These are phyloP conservation scores for Volvox carteri DNA, from an alignment of 163 green algal genomes.

Conservation along the genomic window DNA sequence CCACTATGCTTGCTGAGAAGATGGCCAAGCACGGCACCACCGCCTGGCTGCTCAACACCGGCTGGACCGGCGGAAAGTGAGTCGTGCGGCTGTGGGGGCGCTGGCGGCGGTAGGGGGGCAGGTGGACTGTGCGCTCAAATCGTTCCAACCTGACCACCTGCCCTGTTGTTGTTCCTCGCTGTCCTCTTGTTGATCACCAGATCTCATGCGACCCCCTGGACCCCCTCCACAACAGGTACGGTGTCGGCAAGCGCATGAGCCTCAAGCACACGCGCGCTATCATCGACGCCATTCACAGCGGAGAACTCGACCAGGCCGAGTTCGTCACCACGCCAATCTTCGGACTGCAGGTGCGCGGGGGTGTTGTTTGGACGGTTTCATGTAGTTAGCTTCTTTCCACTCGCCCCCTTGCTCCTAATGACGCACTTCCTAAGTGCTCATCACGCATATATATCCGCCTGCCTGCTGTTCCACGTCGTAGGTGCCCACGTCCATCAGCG, in stretches of 20 bases:
- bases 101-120: too few species aligned
- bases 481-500: constrained; percentile 58
- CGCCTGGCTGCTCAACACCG: constrained; percentile 96
- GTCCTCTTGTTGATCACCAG: too few species aligned
- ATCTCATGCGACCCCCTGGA: too few species aligned
- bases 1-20: constrained; percentile 94
- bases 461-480: not conserved
- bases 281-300: constrained; percentile 96
- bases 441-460: not conserved
- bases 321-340: constrained; percentile 88
- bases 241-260: constrained; percentile 93
- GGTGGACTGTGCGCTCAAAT: too few species aligned
- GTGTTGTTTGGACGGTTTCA: too few species aligned
- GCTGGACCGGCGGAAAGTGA: constrained; percentile 87
- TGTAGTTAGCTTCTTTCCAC: too few species aligned
- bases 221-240: too few species aligned
- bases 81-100: too few species aligned
- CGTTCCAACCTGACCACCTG: too few species aligned
- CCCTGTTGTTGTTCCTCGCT: too few species aligned
- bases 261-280: constrained; percentile 96
- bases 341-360: constrained; percentile 81
- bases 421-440: not conserved
- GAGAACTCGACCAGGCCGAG: constrained; percentile 81
- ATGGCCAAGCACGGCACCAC: constrained; percentile 91
- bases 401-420: too few species aligned